Evolutionary conservation across 2,329 filamentous ascomycete genomes (phyloP).

Genomic region (Rhytidhysteron rufulum): DNA sequence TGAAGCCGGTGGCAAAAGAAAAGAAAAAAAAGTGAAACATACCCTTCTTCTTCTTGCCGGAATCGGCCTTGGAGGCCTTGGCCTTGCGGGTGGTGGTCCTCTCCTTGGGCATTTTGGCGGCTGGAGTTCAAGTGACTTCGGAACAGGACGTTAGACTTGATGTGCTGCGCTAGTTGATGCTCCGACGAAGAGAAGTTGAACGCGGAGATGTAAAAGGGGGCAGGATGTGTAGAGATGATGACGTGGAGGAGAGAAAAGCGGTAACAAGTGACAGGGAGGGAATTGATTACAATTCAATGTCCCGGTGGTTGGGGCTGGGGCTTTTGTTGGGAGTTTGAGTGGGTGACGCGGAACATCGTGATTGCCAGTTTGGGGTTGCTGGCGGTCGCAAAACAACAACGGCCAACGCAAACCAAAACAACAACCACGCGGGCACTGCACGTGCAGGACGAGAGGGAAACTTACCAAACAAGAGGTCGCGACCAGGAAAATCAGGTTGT

Average conservation of each 20-base stretch:
- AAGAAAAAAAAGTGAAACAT: slow-evolving; percentile 14
- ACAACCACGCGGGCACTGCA: too few species aligned
- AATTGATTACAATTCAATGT: not conserved
- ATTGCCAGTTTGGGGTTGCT: slow-evolving; percentile 3
- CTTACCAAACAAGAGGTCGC: not conserved
- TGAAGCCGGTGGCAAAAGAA: not conserved
- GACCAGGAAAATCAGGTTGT: not conserved
- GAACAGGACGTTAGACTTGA: slow-evolving; percentile 5
- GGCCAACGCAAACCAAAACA: not conserved
- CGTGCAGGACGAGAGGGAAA: not conserved
- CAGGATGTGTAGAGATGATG: slow-evolving; percentile 2
- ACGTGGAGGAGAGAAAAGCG: slow-evolving; percentile 5
- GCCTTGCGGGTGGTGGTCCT: slow-evolving; percentile 59
- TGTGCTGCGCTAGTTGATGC: not conserved
- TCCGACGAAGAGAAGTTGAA: not conserved
- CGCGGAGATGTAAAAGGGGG: slow-evolving; percentile 1
- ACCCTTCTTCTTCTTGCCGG: slow-evolving; percentile 72
- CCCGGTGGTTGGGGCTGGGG: too few species aligned
- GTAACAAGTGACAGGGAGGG: slow-evolving; percentile 5
- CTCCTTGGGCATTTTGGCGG: slow-evolving; percentile 67
- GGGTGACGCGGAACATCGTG: slow-evolving; percentile 6
- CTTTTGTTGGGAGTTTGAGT: too few species aligned
- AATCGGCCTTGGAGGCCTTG: slow-evolving; percentile 52
- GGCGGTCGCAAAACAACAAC: slow-evolving; percentile 5
- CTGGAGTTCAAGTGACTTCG: not conserved